phyloP scores from a whole-genome alignment of 768 basidiomycete species.

The Lentinula guzmanii region DNA sequence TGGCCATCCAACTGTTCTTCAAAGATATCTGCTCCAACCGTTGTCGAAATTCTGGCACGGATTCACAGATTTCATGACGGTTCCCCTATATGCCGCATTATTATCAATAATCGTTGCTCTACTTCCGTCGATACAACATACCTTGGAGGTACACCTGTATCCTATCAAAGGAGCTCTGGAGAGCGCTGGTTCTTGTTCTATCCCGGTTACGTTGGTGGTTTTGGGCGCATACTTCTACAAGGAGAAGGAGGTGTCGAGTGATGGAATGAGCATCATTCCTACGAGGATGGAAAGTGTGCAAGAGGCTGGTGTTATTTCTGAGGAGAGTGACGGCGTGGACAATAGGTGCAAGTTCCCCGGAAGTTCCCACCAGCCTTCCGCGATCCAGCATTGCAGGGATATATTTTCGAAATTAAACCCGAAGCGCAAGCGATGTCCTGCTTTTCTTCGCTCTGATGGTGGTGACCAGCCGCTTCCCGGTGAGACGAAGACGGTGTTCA shows the following conservation, averaged over 20 bases:
- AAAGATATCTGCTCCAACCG: constrained; percentile 1
- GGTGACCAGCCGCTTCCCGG: constrained; percentile 34
- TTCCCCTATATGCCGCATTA: constrained; percentile 78
- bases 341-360: neutral
- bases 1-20: neutral
- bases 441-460: neutral
- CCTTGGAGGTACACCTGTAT: constrained; percentile 55
- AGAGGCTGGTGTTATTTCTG: neutral
- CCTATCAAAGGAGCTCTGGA: constrained; percentile 65
- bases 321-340: neutral
- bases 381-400: constrained; percentile 32
- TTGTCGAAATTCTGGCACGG: constrained; percentile 24
- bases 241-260: neutral
- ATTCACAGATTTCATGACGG: constrained; percentile 78
- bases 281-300: neutral
- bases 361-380: constrained; percentile 15
- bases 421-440: constrained; percentile 12
- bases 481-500: constrained; percentile 78
- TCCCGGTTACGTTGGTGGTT: constrained; percentile 87
- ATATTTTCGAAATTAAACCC: constrained; percentile 25
- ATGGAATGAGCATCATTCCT: neutral
- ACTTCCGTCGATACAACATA: constrained; percentile 66
- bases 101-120: constrained; percentile 74
- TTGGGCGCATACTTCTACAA: constrained; percentile 89
- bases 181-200: constrained; percentile 68